A percentile compares a stretch with the other conserved stretches of the same genome.
phyloP scores from a whole-genome alignment of 2,329 filamentous ascomycete species.

The Tolypocladium paradoxum region DNA sequence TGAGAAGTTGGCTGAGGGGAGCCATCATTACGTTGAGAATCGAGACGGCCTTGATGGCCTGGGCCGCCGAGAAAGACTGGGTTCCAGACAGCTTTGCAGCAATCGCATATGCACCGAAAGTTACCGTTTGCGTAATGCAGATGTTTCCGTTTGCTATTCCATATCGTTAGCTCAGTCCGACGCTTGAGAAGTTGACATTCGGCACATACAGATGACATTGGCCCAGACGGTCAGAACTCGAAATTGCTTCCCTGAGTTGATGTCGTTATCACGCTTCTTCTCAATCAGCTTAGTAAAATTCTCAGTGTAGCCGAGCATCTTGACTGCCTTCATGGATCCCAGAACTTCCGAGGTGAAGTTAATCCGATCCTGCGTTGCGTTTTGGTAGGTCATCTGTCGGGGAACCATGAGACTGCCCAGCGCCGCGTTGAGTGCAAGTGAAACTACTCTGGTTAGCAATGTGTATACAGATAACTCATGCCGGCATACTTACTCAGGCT shows the following conservation, averaged over 20 bases:
- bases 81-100: conserved; percentile 13
- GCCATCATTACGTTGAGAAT: conserved; percentile 18
- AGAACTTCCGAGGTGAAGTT: conserved; percentile 21
- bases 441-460: conserved; percentile 8
- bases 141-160: conserved; percentile 14
- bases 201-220: conserved; percentile 15
- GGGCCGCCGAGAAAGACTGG: conserved; percentile 15
- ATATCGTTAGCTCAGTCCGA: not conserved
- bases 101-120: conserved; percentile 20
- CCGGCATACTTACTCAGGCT: conserved; percentile 14
- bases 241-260: conserved; percentile 14
- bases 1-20: conserved; percentile 13
- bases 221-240: conserved; percentile 14
- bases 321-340: conserved; percentile 20
- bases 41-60: conserved; percentile 19
- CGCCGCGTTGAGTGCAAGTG: conserved; percentile 9
- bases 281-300: conserved; percentile 13
- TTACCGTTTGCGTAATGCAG: conserved; percentile 16
- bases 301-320: conserved; percentile 21
- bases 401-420: conserved; percentile 15
- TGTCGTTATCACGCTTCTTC: conserved; percentile 14
- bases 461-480: rapidly evolving
- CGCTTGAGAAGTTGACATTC: not conserved
- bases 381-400: conserved; percentile 18
- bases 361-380: conserved; percentile 21